Evolutionary conservation across 1,139 yeast genomes (phyloP).

Genomic region (Kazachstania sp.): DNA sequence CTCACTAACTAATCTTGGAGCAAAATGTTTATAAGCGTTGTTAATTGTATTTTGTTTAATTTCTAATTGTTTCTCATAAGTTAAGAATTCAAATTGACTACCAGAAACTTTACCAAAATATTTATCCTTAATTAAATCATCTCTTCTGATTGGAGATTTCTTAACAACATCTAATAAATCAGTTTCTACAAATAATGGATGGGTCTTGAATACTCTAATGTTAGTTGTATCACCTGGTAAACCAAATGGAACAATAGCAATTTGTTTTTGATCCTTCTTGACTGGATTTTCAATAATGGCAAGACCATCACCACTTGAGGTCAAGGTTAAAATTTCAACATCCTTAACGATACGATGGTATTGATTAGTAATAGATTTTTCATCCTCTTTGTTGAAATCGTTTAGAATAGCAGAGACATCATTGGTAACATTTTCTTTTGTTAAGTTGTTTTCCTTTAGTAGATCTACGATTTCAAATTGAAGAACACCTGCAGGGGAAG

Average conservation of each 20-base stretch:
- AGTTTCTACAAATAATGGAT: slow-evolving; percentile 65
- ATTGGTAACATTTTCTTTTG: slow-evolving; percentile 44
- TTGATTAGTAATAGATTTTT: slow-evolving; percentile 26
- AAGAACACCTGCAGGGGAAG: slow-evolving; percentile 76
- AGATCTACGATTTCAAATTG: slow-evolving; percentile 63
- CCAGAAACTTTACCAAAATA: slow-evolving; percentile 84
- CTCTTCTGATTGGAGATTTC: slow-evolving; percentile 44
- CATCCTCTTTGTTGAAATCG: slow-evolving; percentile 42
- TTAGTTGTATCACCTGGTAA: slow-evolving; percentile 75
- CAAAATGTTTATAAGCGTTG: slow-evolving; percentile 77
- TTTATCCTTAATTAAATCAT: slow-evolving; percentile 51
- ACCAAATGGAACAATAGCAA: slow-evolving; percentile 74
- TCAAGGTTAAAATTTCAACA: slow-evolving; percentile 49
- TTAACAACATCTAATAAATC: slow-evolving; percentile 52
- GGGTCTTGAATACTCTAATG: slow-evolving; percentile 68
- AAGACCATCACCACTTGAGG: slow-evolving; percentile 78
- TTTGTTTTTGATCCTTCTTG: slow-evolving; percentile 34
- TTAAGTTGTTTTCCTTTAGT: slow-evolving; percentile 38
- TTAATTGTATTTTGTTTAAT: slow-evolving; percentile 66
- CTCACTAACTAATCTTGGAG: slow-evolving; percentile 39
- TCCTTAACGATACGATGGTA: slow-evolving; percentile 54
- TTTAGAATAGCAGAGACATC: slow-evolving; percentile 61
- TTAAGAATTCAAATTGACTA: slow-evolving; percentile 81
- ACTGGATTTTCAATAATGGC: slow-evolving; percentile 55
- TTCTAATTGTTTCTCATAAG: slow-evolving; percentile 61